A percentile compares a stretch with the other conserved stretches of the same genome.
phyloP scores from a whole-genome alignment of 305 asterid genomes.

The Petunia hybrid region DNA sequence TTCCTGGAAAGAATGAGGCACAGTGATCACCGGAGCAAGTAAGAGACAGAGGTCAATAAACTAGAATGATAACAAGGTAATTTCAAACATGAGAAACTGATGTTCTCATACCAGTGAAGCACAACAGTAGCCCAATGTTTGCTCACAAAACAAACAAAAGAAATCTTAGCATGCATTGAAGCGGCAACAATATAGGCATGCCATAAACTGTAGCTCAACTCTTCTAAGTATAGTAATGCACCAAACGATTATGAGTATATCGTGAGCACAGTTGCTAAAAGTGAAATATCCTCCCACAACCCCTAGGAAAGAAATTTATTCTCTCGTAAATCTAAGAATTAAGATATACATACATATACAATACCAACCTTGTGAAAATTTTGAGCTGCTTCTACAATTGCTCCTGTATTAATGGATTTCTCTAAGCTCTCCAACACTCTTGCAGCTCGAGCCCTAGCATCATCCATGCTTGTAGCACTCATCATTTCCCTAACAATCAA shows the following conservation, averaged over 20 bases:
- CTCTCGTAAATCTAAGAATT: not conserved
- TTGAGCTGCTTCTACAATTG: slow-evolving; percentile 59
- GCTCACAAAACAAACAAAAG: not conserved
- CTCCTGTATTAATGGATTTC: slow-evolving; percentile 61
- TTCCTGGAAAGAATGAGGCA: slow-evolving; percentile 54
- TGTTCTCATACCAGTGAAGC: slow-evolving; percentile 14
- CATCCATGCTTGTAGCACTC: slow-evolving; percentile 71
- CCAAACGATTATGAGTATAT: slow-evolving; percentile 17
- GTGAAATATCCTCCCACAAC: slow-evolving; percentile 21
- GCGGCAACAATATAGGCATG: not conserved
- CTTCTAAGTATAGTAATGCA: not conserved
- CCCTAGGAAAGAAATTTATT: not conserved
- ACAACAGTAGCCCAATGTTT: not conserved
- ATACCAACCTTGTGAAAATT: slow-evolving; percentile 60
- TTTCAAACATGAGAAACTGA: not conserved
- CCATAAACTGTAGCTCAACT: not conserved
- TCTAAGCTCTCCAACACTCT: slow-evolving; percentile 69
- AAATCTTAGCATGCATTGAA: slow-evolving; percentile 20
- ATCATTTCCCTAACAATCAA: slow-evolving; percentile 70
- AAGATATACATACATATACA: not conserved
- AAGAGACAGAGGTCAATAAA: not conserved
- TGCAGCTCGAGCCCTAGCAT: slow-evolving; percentile 72
- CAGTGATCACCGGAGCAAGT: not conserved
- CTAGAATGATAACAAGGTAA: not conserved
- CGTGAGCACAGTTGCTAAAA: not conserved